Conservation (phyloP, 2,329 filamentous ascomycete species). For the Catunica adiposa region DNA sequence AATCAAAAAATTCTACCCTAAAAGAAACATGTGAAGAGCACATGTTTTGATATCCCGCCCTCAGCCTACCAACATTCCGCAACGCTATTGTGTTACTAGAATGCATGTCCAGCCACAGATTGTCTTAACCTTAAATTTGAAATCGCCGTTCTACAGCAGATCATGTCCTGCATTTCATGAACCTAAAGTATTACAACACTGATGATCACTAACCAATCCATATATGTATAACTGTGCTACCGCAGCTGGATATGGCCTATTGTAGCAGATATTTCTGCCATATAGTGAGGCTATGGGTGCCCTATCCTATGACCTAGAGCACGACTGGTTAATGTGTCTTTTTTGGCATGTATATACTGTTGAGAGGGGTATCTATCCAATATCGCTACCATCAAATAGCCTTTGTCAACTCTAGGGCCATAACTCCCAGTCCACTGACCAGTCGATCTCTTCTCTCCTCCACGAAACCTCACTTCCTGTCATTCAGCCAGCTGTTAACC, state of each 20-base stretch:
- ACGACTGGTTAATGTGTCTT: background rate
- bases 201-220: background rate
- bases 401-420: too few relatives aligned
- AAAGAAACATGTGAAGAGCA: too few relatives aligned
- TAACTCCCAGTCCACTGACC: background rate
- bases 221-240: too few relatives aligned
- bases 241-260: too few relatives aligned
- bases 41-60: too few relatives aligned
- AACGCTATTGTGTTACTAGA: background rate
- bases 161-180: background rate
- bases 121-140: constrained; percentile 3
- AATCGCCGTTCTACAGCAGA: too few relatives aligned
- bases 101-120: background rate
- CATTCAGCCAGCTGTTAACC: too few relatives aligned
- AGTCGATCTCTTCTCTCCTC: background rate
- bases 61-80: background rate
- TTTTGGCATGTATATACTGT: too few relatives aligned
- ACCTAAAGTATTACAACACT: background rate
- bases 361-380: too few relatives aligned
- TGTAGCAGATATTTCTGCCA: too few relatives aligned
- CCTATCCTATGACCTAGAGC: background rate
- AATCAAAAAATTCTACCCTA: too few relatives aligned
- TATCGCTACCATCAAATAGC: too few relatives aligned
- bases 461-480: background rate
- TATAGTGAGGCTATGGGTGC: background rate